Conservation (phyloP, 1,139 yeast species). For the Saccharomyces hybrid region DNA sequence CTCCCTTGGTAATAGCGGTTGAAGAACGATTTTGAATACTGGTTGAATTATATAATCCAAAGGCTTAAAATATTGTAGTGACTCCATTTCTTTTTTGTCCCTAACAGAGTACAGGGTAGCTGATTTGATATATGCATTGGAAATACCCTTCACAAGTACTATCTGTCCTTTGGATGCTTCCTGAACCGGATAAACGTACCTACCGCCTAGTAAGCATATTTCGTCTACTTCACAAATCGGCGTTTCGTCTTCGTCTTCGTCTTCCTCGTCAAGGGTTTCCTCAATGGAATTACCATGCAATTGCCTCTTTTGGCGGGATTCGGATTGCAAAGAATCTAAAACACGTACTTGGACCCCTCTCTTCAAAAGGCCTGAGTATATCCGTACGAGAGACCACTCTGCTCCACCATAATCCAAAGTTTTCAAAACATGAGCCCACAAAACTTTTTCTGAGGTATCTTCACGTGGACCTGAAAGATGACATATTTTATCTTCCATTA, state of each 20-base stretch:
- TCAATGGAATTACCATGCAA: neutral
- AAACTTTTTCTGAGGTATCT: neutral
- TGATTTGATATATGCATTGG: conserved; percentile 50
- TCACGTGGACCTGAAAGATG: neutral
- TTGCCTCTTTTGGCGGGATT: neutral
- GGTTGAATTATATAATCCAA: conserved; percentile 45
- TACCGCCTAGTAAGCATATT: conserved; percentile 60
- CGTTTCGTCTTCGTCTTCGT: conserved; percentile 38
- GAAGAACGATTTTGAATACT: conserved; percentile 74
- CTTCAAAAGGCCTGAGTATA: conserved; percentile 52
- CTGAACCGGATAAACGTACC: conserved; percentile 55
- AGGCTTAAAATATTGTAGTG: conserved; percentile 34
- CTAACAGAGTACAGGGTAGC: conserved; percentile 44
- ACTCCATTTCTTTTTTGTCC: conserved; percentile 7
- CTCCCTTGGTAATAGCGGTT: conserved; percentile 74
- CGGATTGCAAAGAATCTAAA: conserved; percentile 36
- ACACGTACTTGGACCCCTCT: conserved; percentile 46
- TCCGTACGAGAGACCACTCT: conserved; percentile 47
- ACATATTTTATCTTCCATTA: neutral
- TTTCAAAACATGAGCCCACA: conserved; percentile 57
- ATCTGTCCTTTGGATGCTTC: conserved; percentile 57
- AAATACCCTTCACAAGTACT: conserved; percentile 56
- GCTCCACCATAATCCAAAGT: conserved; percentile 40
- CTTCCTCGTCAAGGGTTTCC: conserved; percentile 42
- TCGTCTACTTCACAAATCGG: conserved; percentile 37